Evolutionary conservation across 306 rosid genomes (phyloP), one percentile per base, ranked within the genome.

Genomic region (Lablab purpureus): DNA sequence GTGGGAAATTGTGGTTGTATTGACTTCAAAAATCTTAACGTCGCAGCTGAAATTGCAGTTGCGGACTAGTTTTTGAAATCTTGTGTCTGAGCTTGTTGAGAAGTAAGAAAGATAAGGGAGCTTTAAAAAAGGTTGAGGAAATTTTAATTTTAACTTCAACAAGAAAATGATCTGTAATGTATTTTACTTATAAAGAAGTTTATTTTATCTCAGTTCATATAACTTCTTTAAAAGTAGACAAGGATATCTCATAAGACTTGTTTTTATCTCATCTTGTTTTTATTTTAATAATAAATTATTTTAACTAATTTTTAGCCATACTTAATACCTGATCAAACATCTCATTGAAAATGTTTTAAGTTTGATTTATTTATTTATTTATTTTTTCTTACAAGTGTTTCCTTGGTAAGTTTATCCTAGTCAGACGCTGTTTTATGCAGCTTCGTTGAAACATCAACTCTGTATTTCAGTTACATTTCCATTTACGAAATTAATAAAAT

Each of bases 361-460:
- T n/a, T 51, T 51, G 23, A 51, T 51, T n/a, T 18, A 51, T 51
- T 17, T 51, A n/a, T n/a, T 2, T n/a, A n/a, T 6, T 17, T 51
- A 1, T 1, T 27, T 27, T 27, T 3, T 27, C 28, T 27, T 27
- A 3, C 3, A 27, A n/a, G 28, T 3, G 1, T 3, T 27, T 27
- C 3, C 28, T 27, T 27, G 28, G 28, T 27, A 27, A 27, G 28
- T 3, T 27, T 27, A 27, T 27, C 28, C 28, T 27, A 27, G 28
- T 27, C 28, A 27, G 28, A 27, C 3, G 28, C 28, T 27, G 28
- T 51, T 51, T 25, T 5, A 10, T 62, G 56, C 36, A 23, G 83
- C 62, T 37, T 72, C 37, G 34, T 51, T 80, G 15, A 50, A 63
- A 54, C 40, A 72, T n/a, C 18, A 68, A 22, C 18, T 17, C 4